Evolutionary conservation across 306 rosid genomes (phyloP), one percentile per base, ranked within the genome.

Genomic region (Cucurbita maxima): DNA sequence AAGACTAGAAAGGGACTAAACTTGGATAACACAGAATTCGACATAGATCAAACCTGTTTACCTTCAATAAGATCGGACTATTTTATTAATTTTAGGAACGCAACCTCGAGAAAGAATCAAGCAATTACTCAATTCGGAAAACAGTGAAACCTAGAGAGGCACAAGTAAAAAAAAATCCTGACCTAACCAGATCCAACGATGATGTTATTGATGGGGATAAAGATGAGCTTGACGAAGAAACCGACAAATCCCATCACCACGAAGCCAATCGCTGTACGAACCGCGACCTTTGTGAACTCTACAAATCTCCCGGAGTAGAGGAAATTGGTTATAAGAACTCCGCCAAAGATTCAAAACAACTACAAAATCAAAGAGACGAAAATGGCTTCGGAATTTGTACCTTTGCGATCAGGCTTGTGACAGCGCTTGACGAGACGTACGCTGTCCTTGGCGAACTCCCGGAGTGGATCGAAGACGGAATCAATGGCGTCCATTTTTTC

Each of bases 161-260:
- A 6, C 4, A 50, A 50, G 54, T 50, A 45, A 47, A 47, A 50
- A 13, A 4, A 5, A 10, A 64, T 19, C n/a, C 44, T 25, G 40
- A 83, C 83, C 87, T 88, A 88, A 79, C 81, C 82, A 74, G 96
- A 88, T 82, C 94, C 96, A 13, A 88, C 94, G 74, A 90, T 88
- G 77, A 88, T 90, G 82, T 90, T 90, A 86, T 88, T 90, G 76
- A 90, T 86, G 73, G 73, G 73, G 58, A 69, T 69, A 20, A 69
- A 69, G 58, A 69, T 69, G 43, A 69, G 73, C 56, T 69, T 69
- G 57, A 69, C 73, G 6, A 69, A 69, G 58, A 69, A 69, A 19
- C 71, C 71, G 20, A 63, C 93, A 69, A 90, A 88, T 48, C 96
- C 96, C 96, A 88, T 90, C 40, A 90, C 96, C 7, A 86, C 91